phyloP scores from a whole-genome alignment of 768 basidiomycete species.

The Psilocybe sp. region DNA sequence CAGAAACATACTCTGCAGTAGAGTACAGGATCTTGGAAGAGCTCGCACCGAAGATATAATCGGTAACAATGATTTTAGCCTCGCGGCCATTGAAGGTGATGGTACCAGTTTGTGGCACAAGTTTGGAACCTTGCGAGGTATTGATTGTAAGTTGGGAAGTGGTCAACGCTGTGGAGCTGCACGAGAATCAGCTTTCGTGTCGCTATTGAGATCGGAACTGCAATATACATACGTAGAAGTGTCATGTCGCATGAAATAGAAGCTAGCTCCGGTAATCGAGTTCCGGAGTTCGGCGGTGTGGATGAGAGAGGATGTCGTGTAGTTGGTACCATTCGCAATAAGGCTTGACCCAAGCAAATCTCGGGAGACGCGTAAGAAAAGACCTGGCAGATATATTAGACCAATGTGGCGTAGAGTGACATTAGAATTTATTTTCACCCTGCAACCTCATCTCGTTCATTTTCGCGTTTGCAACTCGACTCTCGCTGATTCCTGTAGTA shows the following conservation, averaged over 20 bases:
- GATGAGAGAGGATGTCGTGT: constrained; percentile 40
- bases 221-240: constrained; percentile 33
- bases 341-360: constrained; percentile 42
- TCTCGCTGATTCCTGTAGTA: constrained; percentile 45
- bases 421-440: constrained; percentile 26
- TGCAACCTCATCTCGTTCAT: constrained; percentile 55
- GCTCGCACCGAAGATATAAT: constrained; percentile 41
- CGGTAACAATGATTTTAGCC: constrained; percentile 47
- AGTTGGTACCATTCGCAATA: constrained; percentile 49
- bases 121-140: constrained; percentile 37
- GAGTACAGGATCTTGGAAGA: constrained; percentile 38
- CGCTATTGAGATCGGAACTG: not conserved
- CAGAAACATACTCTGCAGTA: constrained; percentile 39
- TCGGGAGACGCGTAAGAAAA: constrained; percentile 50
- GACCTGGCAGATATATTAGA: constrained; percentile 23
- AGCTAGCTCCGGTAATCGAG: constrained; percentile 37
- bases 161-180: constrained; percentile 41
- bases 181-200: not conserved
- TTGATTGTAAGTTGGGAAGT: constrained; percentile 39
- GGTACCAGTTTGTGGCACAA: constrained; percentile 35
- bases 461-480: constrained; percentile 42
- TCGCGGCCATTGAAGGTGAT: constrained; percentile 45
- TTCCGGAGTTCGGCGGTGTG: constrained; percentile 49
- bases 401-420: not conserved
- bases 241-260: constrained; percentile 49